Percentiles rank a stretch among this genome's conserved stretches.
phyloP scores from a whole-genome alignment of 805 yeast species.

The Kazachstania kunashirensis region DNA sequence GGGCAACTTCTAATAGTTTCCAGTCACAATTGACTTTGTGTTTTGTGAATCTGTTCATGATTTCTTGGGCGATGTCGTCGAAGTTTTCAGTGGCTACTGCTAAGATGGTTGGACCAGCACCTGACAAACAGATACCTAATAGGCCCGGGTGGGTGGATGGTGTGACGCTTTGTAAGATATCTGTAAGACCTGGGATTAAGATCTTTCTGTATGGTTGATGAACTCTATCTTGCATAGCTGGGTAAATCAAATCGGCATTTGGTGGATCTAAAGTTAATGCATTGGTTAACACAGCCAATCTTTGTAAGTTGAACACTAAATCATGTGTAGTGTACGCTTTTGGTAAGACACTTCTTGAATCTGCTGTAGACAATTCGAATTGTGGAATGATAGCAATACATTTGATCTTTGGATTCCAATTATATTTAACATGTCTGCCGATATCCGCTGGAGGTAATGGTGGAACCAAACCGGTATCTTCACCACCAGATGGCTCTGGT shows the following conservation, averaged over 20 bases:
- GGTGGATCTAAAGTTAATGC: conserved; percentile 84
- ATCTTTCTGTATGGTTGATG: conserved; percentile 96
- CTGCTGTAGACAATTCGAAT: conserved; percentile 90
- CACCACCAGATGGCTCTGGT: conserved; percentile 66
- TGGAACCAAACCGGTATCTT: conserved; percentile 58
- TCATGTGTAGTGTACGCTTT: conserved; percentile 66
- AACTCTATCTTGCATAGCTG: conserved; percentile 92
- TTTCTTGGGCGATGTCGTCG: conserved; percentile 70
- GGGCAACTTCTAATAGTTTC: conserved; percentile 78
- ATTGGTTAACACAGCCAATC: conserved; percentile 84
- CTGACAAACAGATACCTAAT: conserved; percentile 88
- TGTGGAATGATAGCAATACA: conserved; percentile 90
- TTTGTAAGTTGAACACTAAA: conserved; percentile 84
- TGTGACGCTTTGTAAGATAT: conserved; percentile 68
- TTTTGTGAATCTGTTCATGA: conserved; percentile 56
- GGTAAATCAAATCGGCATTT: conserved; percentile 70
- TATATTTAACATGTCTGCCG: conserved; percentile 81
- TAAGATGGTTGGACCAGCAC: conserved; percentile 96
- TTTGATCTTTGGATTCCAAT: conserved; percentile 71
- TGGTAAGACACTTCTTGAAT: conserved; percentile 85
- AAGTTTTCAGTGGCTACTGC: conserved; percentile 87
- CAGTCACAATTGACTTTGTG: conserved; percentile 66
- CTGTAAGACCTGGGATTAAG: conserved; percentile 82
- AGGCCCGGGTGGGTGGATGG: conserved; percentile 78
- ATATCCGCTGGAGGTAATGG: conserved; percentile 77